A percentile compares a stretch with the other conserved stretches of the same genome.
Evolutionary conservation across 306 rosid genomes (phyloP).

Genomic region (Vachellia collinsii): DNA sequence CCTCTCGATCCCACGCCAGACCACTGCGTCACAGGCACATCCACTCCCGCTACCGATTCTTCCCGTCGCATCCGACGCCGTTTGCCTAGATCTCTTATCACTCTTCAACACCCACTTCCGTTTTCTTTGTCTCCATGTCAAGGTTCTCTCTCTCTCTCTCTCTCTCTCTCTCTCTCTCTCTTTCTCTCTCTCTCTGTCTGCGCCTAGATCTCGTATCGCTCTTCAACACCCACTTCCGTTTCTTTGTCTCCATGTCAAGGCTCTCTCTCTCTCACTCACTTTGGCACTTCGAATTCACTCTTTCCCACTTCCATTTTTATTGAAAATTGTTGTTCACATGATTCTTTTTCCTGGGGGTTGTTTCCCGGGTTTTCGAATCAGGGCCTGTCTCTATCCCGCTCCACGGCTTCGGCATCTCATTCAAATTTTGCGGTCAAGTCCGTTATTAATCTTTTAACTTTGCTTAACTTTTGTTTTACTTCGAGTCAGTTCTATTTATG

Average conservation of each 20-base stretch:
- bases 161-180: no score
- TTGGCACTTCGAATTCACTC: neutral
- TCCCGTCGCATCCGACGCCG: constrained; percentile 46
- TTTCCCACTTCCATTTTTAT: neutral
- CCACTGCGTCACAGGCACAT: neutral
- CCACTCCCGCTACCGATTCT: neutral
- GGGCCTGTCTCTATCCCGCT: neutral
- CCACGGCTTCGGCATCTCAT: neutral
- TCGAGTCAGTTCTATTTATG: neutral
- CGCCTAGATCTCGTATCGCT: constrained; percentile 65
- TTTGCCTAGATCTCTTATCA: constrained; percentile 63
- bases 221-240: constrained; percentile 57
- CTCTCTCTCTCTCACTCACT: neutral
- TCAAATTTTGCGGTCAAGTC: neutral
- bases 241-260: constrained; percentile 62
- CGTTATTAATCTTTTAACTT: neutral
- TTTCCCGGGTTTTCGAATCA: neutral
- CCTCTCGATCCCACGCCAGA: neutral
- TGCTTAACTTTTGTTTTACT: neutral
- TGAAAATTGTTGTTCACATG: neutral
- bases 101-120: constrained; percentile 61
- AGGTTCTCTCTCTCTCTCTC: constrained; percentile 43
- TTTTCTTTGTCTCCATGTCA: constrained; percentile 52
- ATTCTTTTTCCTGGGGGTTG: neutral
- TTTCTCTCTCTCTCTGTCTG: no score